These are phyloP conservation scores for Pythium utonaiense DNA, from an alignment of 352 stramenopile species.

Conservation along the genomic window DNA sequence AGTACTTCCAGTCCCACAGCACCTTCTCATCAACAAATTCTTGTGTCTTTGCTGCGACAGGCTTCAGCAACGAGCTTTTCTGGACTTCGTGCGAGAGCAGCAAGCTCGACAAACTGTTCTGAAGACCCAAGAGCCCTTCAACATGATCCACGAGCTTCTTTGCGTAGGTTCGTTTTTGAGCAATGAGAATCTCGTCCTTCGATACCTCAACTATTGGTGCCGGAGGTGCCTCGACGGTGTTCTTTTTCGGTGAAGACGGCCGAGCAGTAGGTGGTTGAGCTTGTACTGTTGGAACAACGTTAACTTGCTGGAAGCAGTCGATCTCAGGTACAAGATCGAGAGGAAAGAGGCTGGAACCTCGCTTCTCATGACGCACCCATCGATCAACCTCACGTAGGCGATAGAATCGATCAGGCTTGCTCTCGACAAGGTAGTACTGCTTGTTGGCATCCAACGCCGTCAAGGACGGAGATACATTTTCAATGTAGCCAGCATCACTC, in stretches of 20 bases:
- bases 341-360: conserved; percentile 46
- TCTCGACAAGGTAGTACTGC: conserved; percentile 43
- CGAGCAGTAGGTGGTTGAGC: background rate
- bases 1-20: conserved; percentile 76
- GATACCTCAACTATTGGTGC: background rate
- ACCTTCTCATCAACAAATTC: conserved; percentile 34
- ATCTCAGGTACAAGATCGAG: conserved; percentile 64
- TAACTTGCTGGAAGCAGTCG: conserved; percentile 37
- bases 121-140: conserved; percentile 48
- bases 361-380: conserved; percentile 33
- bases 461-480: conserved; percentile 38
- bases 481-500: conserved; percentile 53
- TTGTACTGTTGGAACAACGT: conserved; percentile 1
- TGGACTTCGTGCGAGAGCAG: conserved; percentile 37
- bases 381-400: conserved; percentile 51
- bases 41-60: conserved; percentile 36
- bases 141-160: conserved; percentile 62
- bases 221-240: background rate
- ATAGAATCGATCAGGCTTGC: conserved; percentile 44
- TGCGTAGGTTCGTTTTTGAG: conserved; percentile 31
- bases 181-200: background rate
- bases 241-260: conserved; percentile 15
- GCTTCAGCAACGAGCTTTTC: conserved; percentile 29
- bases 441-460: conserved; percentile 24
- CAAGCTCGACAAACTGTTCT: conserved; percentile 45